Conservation (phyloP, 805 yeast genomes). For the Wickerhamomyces bisporus region DNA sequence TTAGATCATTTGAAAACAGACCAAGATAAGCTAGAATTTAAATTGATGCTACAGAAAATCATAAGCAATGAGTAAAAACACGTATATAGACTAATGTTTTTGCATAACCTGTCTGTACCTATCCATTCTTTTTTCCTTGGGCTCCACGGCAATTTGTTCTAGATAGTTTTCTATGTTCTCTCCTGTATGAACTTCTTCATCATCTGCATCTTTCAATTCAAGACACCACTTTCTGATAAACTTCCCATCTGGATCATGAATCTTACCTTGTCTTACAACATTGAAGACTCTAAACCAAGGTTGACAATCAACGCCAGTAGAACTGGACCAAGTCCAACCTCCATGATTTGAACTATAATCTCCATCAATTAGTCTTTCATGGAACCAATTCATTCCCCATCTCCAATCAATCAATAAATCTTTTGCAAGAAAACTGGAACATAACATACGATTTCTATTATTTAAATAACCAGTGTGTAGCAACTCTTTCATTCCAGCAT, state of each 20-base stretch:
- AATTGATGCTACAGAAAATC: constrained; percentile 6
- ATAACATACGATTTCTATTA: constrained; percentile 51
- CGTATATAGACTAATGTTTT: too few relatives aligned
- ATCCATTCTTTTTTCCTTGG: constrained; percentile 38
- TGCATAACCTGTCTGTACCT: constrained; percentile 33
- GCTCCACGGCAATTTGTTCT: constrained; percentile 36
- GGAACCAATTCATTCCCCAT: constrained; percentile 48
- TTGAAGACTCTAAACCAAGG: constrained; percentile 55
- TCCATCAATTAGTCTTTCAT: constrained; percentile 42
- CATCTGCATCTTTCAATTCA: constrained; percentile 29
- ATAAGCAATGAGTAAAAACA: constrained; percentile 1
- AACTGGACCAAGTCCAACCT: constrained; percentile 54
- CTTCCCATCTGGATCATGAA: constrained; percentile 41
- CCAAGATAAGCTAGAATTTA: constrained; percentile 2
- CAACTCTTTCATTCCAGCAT: constrained; percentile 53
- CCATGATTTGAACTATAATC: constrained; percentile 52
- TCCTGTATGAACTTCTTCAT: constrained; percentile 23
- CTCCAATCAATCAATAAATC: constrained; percentile 51
- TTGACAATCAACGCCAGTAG: constrained; percentile 50
- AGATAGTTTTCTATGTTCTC: constrained; percentile 34
- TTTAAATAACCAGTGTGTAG: constrained; percentile 48
- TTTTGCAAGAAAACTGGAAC: constrained; percentile 45
- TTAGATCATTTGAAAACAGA: constrained; percentile 5
- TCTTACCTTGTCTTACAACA: constrained; percentile 44
- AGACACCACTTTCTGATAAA: constrained; percentile 48